Evolutionary conservation across 345 rosid species (phyloP).

Genomic region (Sonneratia alba): DNA sequence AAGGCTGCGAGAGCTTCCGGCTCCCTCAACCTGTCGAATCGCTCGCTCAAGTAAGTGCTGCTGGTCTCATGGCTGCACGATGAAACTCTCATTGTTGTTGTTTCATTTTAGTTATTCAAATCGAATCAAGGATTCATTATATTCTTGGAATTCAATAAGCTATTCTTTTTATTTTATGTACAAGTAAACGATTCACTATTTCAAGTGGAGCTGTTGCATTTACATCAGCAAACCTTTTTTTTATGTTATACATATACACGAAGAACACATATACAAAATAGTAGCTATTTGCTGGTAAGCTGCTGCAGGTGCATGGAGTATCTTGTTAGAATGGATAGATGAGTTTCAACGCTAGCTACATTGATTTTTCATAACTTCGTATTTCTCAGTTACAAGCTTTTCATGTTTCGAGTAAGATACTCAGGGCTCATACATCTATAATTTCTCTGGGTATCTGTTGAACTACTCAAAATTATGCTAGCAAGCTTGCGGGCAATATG

Average conservation of each 20-base stretch:
- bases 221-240: neutral
- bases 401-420: no score
- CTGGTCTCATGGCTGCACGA: neutral
- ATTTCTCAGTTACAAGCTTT: neutral
- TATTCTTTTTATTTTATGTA: no score
- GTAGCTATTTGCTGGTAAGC: neutral
- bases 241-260: no score
- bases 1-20: slow-evolving; percentile 84
- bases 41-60: slow-evolving; percentile 57
- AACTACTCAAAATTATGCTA: no score
- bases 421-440: no score
- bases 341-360: neutral
- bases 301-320: neutral
- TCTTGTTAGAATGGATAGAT: neutral
- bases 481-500: no score
- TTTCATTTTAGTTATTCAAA: neutral
- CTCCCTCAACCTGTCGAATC: slow-evolving; percentile 88
- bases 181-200: neutral
- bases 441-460: no score
- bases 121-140: neutral
- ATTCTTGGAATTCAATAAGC: no score
- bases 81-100: neutral
- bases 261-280: no score
- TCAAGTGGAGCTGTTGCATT: neutral
- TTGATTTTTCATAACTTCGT: neutral